These are phyloP conservation scores for Leucosporidium creatinivorum DNA, from an alignment of 768 basidiomycete genomes.

Conservation along the genomic window DNA sequence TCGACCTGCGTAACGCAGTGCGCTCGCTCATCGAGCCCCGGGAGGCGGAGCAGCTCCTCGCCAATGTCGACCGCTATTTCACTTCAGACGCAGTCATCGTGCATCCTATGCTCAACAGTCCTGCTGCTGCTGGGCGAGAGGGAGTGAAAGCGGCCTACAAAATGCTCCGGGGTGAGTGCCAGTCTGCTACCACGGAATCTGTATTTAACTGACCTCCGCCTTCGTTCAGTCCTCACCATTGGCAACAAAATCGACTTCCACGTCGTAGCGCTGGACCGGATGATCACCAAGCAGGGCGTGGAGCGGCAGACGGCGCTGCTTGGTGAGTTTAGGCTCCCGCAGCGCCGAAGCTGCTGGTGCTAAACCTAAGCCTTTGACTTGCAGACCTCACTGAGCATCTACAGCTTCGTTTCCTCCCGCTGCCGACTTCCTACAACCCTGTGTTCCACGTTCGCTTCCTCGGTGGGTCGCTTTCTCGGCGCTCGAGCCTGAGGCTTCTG, in stretches of 20 bases:
- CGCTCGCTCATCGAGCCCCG: conserved; percentile 4
- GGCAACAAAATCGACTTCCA: conserved; percentile 23
- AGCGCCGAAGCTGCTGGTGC: too few relatives aligned
- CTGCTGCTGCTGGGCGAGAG: not conserved
- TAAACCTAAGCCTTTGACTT: not conserved
- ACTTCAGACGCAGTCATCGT: conserved; percentile 10
- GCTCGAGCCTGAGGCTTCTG: too few relatives aligned
- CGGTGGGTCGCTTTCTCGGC: not conserved
- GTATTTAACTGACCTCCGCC: too few relatives aligned
- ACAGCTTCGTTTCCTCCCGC: conserved; percentile 16
- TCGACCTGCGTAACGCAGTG: conserved; percentile 20
- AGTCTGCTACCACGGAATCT: too few relatives aligned
- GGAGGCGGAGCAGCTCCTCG: not conserved
- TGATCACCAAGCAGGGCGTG: conserved; percentile 5
- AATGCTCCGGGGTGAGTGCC: conserved; percentile 18
- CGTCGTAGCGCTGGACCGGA: conserved; percentile 9
- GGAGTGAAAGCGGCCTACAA: conserved; percentile 29
- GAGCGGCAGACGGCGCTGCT: conserved; percentile 7
- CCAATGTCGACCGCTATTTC: conserved; percentile 26
- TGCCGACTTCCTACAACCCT: conserved; percentile 12
- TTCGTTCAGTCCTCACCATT: conserved; percentile 17
- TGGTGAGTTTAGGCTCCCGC: not conserved
- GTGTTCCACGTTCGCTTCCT: conserved; percentile 22
- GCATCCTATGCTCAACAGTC: conserved; percentile 27
- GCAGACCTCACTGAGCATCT: conserved; percentile 18